A percentile compares a stretch with the other conserved stretches of the same genome.
Conservation (phyloP, 352 stramenopile species). For the Globisporangium canariense region DNA sequence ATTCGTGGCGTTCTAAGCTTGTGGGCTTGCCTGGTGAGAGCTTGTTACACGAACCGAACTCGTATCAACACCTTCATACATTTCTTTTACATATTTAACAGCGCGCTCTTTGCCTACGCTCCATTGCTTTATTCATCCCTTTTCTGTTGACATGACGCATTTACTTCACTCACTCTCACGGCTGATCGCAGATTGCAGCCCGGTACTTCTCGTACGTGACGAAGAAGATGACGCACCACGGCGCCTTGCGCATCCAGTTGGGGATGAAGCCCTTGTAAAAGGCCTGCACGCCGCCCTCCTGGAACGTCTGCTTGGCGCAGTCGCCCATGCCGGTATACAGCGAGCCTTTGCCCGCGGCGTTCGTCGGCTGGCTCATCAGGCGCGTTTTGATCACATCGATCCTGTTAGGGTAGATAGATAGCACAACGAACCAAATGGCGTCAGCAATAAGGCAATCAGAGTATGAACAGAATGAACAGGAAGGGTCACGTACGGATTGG, state of each 20-base stretch:
- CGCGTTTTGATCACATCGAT: slow-evolving; percentile 86
- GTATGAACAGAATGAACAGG: too few relatives aligned
- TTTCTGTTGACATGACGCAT: neutral
- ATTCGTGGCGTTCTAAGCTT: too few relatives aligned
- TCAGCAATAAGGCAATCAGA: too few relatives aligned
- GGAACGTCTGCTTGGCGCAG: slow-evolving; percentile 66
- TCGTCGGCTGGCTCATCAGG: slow-evolving; percentile 77
- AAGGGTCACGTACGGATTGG: slow-evolving; percentile 50
- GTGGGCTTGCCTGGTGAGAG: too few relatives aligned
- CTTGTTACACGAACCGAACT: neutral
- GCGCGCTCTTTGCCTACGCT: neutral
- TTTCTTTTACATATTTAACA: neutral
- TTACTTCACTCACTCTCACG: slow-evolving; percentile 20
- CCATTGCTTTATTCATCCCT: neutral
- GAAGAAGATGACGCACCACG: slow-evolving; percentile 87
- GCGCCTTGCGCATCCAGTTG: slow-evolving; percentile 86
- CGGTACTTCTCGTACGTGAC: slow-evolving; percentile 84
- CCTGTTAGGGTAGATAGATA: slow-evolving; percentile 21
- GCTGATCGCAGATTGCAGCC: slow-evolving; percentile 30
- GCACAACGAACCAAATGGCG: neutral
- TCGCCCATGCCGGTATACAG: slow-evolving; percentile 72
- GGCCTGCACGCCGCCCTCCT: slow-evolving; percentile 52
- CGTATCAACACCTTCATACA: neutral
- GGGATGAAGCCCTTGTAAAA: slow-evolving; percentile 88
- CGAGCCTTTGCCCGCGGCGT: slow-evolving; percentile 43